Conservation (phyloP, 2,329 filamentous ascomycete genomes). For the Basipetospora chlamydospora region DNA sequence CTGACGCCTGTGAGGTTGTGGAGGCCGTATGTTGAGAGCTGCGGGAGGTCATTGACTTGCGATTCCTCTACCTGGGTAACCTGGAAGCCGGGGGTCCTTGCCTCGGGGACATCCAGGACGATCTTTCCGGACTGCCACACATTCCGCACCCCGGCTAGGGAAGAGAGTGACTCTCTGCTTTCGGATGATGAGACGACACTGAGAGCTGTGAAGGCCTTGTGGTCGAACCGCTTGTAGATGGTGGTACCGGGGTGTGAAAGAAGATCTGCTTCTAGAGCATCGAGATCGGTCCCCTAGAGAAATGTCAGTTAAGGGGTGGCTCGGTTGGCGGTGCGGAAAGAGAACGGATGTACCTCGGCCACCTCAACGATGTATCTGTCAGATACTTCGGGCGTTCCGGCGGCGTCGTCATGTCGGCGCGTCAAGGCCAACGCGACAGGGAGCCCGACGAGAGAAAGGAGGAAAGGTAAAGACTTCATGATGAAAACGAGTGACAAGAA, state of each 20-base stretch:
- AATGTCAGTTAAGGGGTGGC: not conserved
- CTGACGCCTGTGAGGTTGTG: constrained; percentile 25
- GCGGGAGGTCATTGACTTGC: not conserved
- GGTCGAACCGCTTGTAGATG: constrained; percentile 3
- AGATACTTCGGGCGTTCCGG: too few relatives aligned
- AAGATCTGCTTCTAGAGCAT: not conserved
- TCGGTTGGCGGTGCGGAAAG: too few relatives aligned
- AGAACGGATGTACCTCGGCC: not conserved
- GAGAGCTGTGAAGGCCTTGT: constrained; percentile 1
- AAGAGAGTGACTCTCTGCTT: not conserved
- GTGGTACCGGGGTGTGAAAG: not conserved
- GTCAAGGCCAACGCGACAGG: not conserved
- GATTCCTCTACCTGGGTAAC: not conserved
- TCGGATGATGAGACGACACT: constrained; percentile 1
- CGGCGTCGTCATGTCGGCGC: not conserved
- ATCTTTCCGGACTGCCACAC: constrained; percentile 1
- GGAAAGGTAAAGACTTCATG: not conserved
- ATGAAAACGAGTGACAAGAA: not conserved
- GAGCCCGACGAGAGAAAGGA: not conserved
- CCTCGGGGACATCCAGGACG: not conserved
- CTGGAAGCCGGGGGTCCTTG: not conserved
- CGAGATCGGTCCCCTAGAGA: not conserved
- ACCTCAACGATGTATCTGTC: constrained; percentile 4
- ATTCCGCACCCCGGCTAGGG: not conserved
- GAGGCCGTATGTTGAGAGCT: constrained; percentile 17